Percentiles rank a stretch among this genome's conserved stretches.
Evolutionary conservation across 1,284 basidiomycete genomes (phyloP).

Genomic region (Coniophora puteana): DNA sequence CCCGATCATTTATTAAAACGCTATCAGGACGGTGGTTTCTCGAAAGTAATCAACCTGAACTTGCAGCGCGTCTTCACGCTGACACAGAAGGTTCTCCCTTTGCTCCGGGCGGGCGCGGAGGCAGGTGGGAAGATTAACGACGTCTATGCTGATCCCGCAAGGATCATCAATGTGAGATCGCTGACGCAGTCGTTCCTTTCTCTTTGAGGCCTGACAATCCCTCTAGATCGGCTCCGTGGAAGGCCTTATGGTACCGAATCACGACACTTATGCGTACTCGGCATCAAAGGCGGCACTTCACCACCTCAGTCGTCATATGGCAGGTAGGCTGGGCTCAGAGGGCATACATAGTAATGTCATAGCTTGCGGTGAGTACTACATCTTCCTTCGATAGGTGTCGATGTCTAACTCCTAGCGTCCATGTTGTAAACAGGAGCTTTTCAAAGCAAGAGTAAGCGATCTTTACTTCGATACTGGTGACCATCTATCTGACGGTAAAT

Average conservation of each 20-base stretch:
- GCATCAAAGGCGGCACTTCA: constrained; percentile 62
- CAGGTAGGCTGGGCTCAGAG: constrained; percentile 54
- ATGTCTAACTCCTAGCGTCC: background rate
- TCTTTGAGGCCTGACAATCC: background rate
- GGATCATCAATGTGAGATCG: constrained; percentile 57
- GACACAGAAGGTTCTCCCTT: constrained; percentile 62
- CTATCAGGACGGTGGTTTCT: constrained; percentile 45
- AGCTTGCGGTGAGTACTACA: constrained; percentile 48
- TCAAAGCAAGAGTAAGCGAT: constrained; percentile 44
- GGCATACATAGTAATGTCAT: constrained; percentile 68
- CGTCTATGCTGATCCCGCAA: constrained; percentile 45
- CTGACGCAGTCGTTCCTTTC: background rate
- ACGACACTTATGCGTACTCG: constrained; percentile 70
- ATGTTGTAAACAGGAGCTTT: constrained; percentile 35
- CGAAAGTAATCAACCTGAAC: constrained; percentile 65
- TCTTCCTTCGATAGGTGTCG: background rate
- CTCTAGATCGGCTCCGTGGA: constrained; percentile 65
- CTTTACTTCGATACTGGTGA: background rate
- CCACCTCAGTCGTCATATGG: constrained; percentile 62
- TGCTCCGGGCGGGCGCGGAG: constrained; percentile 51
- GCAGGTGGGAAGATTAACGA: constrained; percentile 35
- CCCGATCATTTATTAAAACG: constrained; percentile 14
- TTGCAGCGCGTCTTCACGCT: constrained; percentile 69
- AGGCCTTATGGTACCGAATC: constrained; percentile 46
- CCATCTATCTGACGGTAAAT: constrained; percentile 1